A percentile compares a stretch with the other conserved stretches of the same genome.
Conservation (phyloP, 169 alveolate species). For the Amoebophrya sp. region DNA sequence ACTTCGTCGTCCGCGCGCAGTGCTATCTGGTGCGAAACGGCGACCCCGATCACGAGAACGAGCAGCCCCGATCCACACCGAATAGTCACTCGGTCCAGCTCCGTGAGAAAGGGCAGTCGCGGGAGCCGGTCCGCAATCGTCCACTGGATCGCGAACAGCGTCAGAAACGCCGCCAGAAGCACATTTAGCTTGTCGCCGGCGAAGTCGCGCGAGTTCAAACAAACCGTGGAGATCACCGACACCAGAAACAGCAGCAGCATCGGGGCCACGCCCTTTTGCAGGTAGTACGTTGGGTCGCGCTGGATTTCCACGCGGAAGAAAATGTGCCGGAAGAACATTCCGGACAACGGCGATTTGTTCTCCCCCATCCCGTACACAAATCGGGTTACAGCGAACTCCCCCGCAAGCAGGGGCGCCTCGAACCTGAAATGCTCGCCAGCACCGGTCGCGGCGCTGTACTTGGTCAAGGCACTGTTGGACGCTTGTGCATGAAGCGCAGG, state of each 20-base stretch:
- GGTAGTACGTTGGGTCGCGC: not conserved
- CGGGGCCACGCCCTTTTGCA: not conserved
- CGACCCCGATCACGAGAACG: not conserved
- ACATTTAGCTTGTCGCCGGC: not conserved
- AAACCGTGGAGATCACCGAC: not conserved
- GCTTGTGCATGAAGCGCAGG: not conserved
- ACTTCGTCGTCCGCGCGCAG: not conserved
- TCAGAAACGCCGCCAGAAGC: not conserved
- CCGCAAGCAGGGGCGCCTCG: not conserved
- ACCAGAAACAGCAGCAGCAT: not conserved
- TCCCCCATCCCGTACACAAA: not conserved
- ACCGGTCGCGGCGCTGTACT: not conserved
- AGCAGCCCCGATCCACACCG: not conserved
- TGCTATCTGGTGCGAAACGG: not conserved
- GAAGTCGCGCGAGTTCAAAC: not conserved
- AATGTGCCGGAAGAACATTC: not conserved
- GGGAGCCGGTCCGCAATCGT: conserved; percentile 3
- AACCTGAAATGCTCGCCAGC: not conserved
- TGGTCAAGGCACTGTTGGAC: not conserved
- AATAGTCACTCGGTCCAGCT: not conserved
- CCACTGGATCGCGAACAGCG: not conserved
- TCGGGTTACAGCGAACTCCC: not conserved
- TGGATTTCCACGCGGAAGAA: not conserved
- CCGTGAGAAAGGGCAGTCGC: not conserved
- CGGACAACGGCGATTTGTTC: not conserved